These are phyloP conservation scores for Myriosclerotinia scirpicola DNA, from an alignment of 2,329 filamentous ascomycete species.

Conservation along the genomic window DNA sequence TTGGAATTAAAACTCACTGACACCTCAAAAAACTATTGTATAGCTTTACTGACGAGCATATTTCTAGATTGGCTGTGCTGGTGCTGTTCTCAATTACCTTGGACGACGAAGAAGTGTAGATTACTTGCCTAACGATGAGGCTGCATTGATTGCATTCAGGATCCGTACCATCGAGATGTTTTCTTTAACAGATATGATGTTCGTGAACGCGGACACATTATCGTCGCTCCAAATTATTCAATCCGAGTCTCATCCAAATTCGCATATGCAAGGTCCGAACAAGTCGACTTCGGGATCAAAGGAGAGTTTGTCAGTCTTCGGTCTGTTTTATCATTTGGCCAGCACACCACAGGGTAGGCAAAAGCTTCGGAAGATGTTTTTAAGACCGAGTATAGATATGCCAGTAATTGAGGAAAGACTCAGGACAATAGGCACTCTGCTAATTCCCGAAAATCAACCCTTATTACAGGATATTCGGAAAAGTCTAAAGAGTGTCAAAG, in stretches of 20 bases:
- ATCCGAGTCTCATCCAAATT: conserved; percentile 79
- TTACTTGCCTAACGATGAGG: conserved; percentile 60
- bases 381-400: conserved; percentile 73
- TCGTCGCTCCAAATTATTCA: conserved; percentile 81
- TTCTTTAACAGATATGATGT: conserved; percentile 65
- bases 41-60: background rate
- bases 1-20: background rate
- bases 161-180: conserved; percentile 73
- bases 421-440: conserved; percentile 64
- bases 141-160: conserved; percentile 55
- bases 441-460: conserved; percentile 65
- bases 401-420: conserved; percentile 70
- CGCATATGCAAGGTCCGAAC: conserved; percentile 70
- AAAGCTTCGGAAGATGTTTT: conserved; percentile 74
- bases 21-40: background rate
- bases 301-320: conserved; percentile 81
- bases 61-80: conserved; percentile 69
- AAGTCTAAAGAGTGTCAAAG: conserved; percentile 69
- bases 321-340: conserved; percentile 73
- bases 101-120: conserved; percentile 65
- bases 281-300: conserved; percentile 64
- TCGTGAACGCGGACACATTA: conserved; percentile 78
- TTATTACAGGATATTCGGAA: conserved; percentile 56
- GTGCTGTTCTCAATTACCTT: conserved; percentile 80
- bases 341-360: conserved; percentile 76